These are phyloP conservation scores for Pseudonitzschia multistriata DNA, from an alignment of 108 stramenopile genomes.

Conservation along the genomic window DNA sequence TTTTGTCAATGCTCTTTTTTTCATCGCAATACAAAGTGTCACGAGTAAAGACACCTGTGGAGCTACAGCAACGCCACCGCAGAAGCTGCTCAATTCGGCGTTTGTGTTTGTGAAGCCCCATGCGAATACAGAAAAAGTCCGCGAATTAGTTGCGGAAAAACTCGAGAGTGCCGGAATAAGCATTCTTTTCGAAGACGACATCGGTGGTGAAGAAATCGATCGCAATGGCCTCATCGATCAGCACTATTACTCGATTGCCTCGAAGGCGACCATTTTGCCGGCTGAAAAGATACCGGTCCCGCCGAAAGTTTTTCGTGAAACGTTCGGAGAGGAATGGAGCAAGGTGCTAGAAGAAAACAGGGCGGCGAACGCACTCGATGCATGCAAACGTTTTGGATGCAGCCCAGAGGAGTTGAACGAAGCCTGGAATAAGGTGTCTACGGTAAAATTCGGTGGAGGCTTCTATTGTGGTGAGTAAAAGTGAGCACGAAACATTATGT, in stretches of 20 bases:
- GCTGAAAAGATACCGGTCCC: constrained; percentile 89
- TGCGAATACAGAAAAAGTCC: constrained; percentile 80
- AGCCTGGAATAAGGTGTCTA: constrained; percentile 62
- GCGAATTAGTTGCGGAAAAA: constrained; percentile 66
- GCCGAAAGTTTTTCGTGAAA: constrained; percentile 70
- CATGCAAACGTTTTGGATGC: constrained; percentile 78
- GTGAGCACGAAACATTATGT: not conserved
- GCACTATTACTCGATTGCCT: constrained; percentile 93
- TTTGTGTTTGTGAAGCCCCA: constrained; percentile 97
- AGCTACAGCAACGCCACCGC: not conserved
- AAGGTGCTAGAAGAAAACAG: constrained; percentile 72
- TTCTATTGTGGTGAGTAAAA: constrained; percentile 81
- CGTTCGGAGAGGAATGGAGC: constrained; percentile 86
- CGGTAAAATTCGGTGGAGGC: constrained; percentile 93
- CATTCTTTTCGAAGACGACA: constrained; percentile 73
- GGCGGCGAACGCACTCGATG: constrained; percentile 88
- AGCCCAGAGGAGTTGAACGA: constrained; percentile 69
- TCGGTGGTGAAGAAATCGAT: constrained; percentile 81
- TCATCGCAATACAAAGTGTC: not conserved
- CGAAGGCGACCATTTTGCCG: constrained; percentile 87
- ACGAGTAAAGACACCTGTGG: not conserved
- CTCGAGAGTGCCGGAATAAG: constrained; percentile 58
- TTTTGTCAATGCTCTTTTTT: not conserved
- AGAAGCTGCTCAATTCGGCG: constrained; percentile 62
- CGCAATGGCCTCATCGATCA: constrained; percentile 89